Evolutionary conservation across 768 basidiomycete genomes (phyloP).

Genomic region (Mycena vulgaris): DNA sequence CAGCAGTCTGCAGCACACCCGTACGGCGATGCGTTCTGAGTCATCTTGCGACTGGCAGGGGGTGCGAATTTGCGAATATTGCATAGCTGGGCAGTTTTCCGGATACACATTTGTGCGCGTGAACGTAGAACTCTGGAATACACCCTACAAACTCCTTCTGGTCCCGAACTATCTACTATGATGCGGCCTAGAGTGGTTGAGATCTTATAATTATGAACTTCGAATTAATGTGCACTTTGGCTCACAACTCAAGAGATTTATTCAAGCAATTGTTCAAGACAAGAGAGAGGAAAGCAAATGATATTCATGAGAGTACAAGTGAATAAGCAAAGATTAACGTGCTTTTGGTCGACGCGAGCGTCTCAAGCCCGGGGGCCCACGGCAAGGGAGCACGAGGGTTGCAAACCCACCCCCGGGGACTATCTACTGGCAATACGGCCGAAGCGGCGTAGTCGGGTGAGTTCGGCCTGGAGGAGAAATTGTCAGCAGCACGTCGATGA

Average conservation of each 20-base stretch:
- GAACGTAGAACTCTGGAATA: no score
- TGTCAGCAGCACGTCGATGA: not conserved
- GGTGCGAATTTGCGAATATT: no score
- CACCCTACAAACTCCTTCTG: no score
- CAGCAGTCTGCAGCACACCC: no score
- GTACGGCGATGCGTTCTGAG: no score
- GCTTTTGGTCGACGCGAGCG: slow-evolving; percentile 16
- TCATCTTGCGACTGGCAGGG: no score
- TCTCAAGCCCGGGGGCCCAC: slow-evolving; percentile 17
- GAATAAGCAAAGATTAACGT: slow-evolving; percentile 27
- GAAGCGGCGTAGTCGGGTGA: not conserved
- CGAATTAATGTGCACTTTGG: no score
- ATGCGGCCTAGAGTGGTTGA: no score
- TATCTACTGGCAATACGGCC: not conserved
- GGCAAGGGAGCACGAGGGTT: slow-evolving; percentile 13
- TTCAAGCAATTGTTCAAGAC: not conserved
- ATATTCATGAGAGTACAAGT: slow-evolving; percentile 1
- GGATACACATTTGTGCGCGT: no score
- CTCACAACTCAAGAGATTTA: not conserved
- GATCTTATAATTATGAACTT: no score
- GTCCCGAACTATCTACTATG: no score
- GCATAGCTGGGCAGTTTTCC: no score
- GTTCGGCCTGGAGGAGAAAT: slow-evolving; percentile 1
- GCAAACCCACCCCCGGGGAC: slow-evolving; percentile 19
- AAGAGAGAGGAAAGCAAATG: not conserved